A percentile compares a stretch with the other conserved stretches of the same genome.
phyloP scores from a whole-genome alignment of 768 basidiomycete genomes.

The Hygrophorus russula region DNA sequence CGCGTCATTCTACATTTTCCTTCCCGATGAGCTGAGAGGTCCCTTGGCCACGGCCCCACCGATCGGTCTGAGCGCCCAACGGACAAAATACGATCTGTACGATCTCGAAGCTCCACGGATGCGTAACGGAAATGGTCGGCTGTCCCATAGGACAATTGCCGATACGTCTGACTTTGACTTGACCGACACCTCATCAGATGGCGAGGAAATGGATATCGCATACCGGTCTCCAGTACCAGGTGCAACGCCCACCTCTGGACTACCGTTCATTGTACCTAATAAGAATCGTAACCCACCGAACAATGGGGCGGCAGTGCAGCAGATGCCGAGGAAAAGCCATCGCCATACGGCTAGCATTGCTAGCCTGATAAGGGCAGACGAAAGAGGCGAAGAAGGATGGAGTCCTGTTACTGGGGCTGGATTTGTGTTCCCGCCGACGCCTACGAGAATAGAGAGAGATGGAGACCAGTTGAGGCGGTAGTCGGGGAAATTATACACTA shows the following conservation, averaged over 20 bases:
- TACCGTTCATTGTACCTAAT: constrained; percentile 20
- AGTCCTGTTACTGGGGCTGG: constrained; percentile 51
- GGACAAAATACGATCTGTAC: constrained; percentile 48
- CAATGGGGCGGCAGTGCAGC: constrained; percentile 2
- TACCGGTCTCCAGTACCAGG: constrained; percentile 54
- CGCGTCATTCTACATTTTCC: constrained; percentile 76
- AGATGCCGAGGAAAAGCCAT: constrained; percentile 31
- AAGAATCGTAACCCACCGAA: background rate
- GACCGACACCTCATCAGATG: constrained; percentile 47
- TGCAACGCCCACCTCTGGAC: constrained; percentile 22
- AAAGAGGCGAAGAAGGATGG: constrained; percentile 77
- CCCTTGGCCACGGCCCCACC: constrained; percentile 40
- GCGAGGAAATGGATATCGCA: constrained; percentile 56
- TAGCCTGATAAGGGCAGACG: constrained; percentile 67
- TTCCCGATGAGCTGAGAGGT: constrained; percentile 70
- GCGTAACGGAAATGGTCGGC: constrained; percentile 2
- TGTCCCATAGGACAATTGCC: constrained; percentile 13
- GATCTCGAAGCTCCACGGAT: constrained; percentile 52
- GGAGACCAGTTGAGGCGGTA: background rate
- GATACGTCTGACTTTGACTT: constrained; percentile 43
- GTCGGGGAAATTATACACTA: no score
- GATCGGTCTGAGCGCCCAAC: constrained; percentile 19
- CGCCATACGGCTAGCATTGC: constrained; percentile 79
- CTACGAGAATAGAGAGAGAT: constrained; percentile 11
- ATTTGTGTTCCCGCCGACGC: constrained; percentile 40